Evolutionary conservation across 352 stramenopile species (phyloP).

Genomic region (Paralagenidium karlingii): DNA sequence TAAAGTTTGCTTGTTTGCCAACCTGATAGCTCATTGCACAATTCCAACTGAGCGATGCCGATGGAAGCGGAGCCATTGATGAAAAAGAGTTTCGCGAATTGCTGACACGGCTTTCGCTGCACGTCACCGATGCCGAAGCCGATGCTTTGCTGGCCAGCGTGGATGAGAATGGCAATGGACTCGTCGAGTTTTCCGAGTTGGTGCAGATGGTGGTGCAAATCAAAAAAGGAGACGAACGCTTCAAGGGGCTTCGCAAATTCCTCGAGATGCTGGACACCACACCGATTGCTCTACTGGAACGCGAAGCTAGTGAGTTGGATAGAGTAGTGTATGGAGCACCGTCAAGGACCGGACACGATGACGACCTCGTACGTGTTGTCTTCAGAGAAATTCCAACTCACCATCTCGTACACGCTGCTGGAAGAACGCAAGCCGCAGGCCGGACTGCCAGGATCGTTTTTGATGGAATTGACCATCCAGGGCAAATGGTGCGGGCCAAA

Average conservation of each 20-base stretch:
- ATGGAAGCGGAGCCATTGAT: conserved; percentile 46
- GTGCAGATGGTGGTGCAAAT: conserved; percentile 36
- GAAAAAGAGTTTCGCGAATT: conserved; percentile 49
- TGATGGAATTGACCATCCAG: conserved; percentile 34
- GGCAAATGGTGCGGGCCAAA: conserved; percentile 33
- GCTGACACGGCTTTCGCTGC: conserved; percentile 29
- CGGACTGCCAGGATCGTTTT: conserved; percentile 14
- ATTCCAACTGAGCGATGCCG: conserved; percentile 39
- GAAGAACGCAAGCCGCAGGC: conserved; percentile 25
- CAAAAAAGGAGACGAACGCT: conserved; percentile 33
- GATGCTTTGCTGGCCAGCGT: conserved; percentile 34
- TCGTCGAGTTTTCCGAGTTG: conserved; percentile 51
- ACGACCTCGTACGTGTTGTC: not conserved
- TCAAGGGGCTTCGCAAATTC: conserved; percentile 25
- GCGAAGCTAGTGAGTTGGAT: conserved; percentile 20
- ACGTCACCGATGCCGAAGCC: conserved; percentile 28
- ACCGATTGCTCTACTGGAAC: conserved; percentile 39
- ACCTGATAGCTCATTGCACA: conserved; percentile 36
- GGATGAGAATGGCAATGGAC: conserved; percentile 39
- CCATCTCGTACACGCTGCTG: conserved; percentile 31
- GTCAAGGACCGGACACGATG: too few species aligned
- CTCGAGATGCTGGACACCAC: conserved; percentile 45
- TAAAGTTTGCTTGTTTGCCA: not conserved
- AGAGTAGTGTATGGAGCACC: not conserved
- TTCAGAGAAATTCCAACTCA: conserved; percentile 35